phyloP scores from a whole-genome alignment of 345 rosid genomes.

The Cardamine resedifolia region DNA sequence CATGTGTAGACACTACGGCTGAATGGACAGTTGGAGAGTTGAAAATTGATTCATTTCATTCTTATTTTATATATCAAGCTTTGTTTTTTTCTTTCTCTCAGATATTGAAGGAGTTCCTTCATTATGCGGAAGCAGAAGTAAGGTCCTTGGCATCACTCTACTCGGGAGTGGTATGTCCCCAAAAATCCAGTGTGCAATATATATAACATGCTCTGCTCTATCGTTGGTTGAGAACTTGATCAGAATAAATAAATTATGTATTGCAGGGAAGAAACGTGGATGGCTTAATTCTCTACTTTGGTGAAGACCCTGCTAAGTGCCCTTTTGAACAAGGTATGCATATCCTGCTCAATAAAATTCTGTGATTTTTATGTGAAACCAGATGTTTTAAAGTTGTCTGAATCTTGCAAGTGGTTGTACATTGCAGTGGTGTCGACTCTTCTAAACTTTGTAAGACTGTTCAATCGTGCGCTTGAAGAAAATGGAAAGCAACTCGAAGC shows the following conservation, averaged over 20 bases:
- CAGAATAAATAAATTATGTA: constrained; percentile 3
- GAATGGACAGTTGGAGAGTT: not conserved
- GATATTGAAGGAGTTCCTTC: constrained; percentile 76
- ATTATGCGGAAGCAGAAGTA: constrained; percentile 81
- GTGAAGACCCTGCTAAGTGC: constrained; percentile 94
- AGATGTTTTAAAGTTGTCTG: not conserved
- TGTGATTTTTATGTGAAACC: not conserved
- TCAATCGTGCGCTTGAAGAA: constrained; percentile 76
- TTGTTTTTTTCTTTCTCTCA: not conserved
- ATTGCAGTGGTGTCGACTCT: constrained; percentile 73
- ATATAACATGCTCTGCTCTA: not conserved
- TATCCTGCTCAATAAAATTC: not conserved
- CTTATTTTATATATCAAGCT: not conserved
- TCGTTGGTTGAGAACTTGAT: not conserved
- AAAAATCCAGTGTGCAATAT: not conserved
- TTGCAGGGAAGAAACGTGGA: constrained; percentile 85
- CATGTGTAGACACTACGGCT: constrained; percentile 5
- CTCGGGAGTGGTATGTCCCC: constrained; percentile 74
- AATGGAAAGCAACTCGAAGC: constrained; percentile 73
- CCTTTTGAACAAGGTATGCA: constrained; percentile 85
- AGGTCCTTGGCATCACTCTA: constrained; percentile 76
- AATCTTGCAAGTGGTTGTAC: constrained; percentile 16
- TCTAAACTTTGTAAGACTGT: constrained; percentile 70
- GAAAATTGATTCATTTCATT: not conserved
- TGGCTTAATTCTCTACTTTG: constrained; percentile 85